Base-by-base conservation (phyloP, 768 basidiomycete species). In the Leucocoprinus leucothites region DNA sequence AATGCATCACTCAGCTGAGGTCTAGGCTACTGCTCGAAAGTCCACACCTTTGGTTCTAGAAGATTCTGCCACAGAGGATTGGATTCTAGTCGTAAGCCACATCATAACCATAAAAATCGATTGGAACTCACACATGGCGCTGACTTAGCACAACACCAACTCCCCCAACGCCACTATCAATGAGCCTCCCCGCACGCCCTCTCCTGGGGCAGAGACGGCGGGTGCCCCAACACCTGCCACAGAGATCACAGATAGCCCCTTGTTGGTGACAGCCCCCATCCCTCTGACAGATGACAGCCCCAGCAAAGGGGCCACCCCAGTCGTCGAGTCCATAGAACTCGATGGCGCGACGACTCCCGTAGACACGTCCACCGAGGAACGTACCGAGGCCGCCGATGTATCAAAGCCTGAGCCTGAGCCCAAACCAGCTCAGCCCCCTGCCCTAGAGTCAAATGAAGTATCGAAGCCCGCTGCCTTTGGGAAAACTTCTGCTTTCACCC, bases 181-280 rank as follows among this genome's bases (percentile, higher is more conserved):
- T 21, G 63, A 65, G 35, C 65, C 65, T 42, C 66, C 63, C 45
- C 63, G 63, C 21, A 62, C 63, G 3, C 64, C 64, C 9, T 64
- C 66, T 9, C 64, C 66, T 5, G 48, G 53, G 22, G 47, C 51
- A n/a, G 59, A 64, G 34, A 47, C 57, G 8, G 14, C 43, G 21
- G 44, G 28, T 16, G 34, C 53, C 14, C 53, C 38, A 22, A 48
- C 54, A 24, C 54, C 47, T 34, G 47, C 54, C 13, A 31, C 41
- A 5, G 47, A 56, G 43, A 9, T 26, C 38, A 42, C 26, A 3
- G 48, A 49, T 35, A 56, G 48, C 9, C 54, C 54, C 21, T 21
- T 56, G 24, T 35, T 44, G 21, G n/a, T 43, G 26, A n/a, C 54
- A 42, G 22, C 28, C 1, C 13, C 41, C 16, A 56, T 44, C 43